phyloP scores from a whole-genome alignment of 2,329 filamentous ascomycete genomes.

The Fusarium lateritium region DNA sequence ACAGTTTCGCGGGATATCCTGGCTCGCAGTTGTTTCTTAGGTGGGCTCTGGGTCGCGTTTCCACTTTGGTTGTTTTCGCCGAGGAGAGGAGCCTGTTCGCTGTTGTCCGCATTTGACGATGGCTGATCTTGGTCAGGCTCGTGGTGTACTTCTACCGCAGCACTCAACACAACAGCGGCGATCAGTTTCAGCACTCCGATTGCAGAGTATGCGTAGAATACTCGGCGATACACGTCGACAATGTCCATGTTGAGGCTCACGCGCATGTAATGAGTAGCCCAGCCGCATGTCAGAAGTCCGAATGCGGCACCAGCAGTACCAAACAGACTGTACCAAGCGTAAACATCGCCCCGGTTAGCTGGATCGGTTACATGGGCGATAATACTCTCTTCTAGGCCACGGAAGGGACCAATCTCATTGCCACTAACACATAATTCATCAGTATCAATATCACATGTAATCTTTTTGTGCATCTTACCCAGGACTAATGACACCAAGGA shows the following conservation, averaged over 20 bases:
- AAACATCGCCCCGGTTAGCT: slow-evolving; percentile 67
- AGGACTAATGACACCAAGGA: slow-evolving; percentile 74
- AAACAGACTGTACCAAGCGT: slow-evolving; percentile 72
- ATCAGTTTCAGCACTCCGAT: slow-evolving; percentile 71
- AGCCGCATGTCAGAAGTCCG: slow-evolving; percentile 72
- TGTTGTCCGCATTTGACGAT: not conserved
- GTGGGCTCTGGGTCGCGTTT: not conserved
- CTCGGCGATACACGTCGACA: slow-evolving; percentile 64
- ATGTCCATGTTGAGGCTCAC: slow-evolving; percentile 59
- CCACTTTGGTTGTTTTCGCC: not conserved
- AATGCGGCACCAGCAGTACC: slow-evolving; percentile 73
- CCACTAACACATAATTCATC: slow-evolving; percentile 58
- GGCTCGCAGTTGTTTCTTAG: slow-evolving; percentile 60
- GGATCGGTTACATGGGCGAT: slow-evolving; percentile 68
- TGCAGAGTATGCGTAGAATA: slow-evolving; percentile 61
- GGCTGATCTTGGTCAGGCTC: not conserved
- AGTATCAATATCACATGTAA: not conserved
- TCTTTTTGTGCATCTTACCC: slow-evolving; percentile 49
- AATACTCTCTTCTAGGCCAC: slow-evolving; percentile 73
- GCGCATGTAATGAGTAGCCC: slow-evolving; percentile 68
- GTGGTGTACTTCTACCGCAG: slow-evolving; percentile 59
- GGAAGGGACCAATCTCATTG: slow-evolving; percentile 75
- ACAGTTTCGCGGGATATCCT: slow-evolving; percentile 71
- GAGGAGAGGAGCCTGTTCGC: slow-evolving; percentile 51
- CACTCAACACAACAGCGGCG: slow-evolving; percentile 65